phyloP scores from a whole-genome alignment of 1,284 basidiomycete species.

The Tausonia pullulans region DNA sequence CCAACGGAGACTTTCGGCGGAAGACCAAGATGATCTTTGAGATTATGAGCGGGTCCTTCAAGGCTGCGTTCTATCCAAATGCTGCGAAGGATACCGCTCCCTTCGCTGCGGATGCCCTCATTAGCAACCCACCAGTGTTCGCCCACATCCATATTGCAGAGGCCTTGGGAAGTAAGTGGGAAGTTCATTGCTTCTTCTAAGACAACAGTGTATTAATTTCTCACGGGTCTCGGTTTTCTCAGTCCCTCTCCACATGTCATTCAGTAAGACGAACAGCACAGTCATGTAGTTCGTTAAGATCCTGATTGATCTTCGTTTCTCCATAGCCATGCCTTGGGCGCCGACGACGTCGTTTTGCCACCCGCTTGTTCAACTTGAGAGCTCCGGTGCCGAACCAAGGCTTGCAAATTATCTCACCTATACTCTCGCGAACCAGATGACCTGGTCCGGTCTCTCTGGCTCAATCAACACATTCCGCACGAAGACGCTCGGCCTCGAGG shows the following conservation, averaged over 20 bases:
- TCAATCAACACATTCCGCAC: slow-evolving; percentile 51
- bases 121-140: slow-evolving; percentile 53
- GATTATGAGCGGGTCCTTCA: slow-evolving; percentile 52
- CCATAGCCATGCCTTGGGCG: slow-evolving; percentile 61
- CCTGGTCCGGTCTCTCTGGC: slow-evolving; percentile 51
- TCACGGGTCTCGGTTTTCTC: slow-evolving; percentile 26
- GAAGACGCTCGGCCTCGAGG: slow-evolving; percentile 42
- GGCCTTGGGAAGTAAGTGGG: slow-evolving; percentile 38
- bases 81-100: slow-evolving; percentile 37
- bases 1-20: slow-evolving; percentile 41
- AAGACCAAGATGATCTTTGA: slow-evolving; percentile 43
- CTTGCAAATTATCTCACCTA: slow-evolving; percentile 50
- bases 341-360: slow-evolving; percentile 53
- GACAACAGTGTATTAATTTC: too few species aligned
- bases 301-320: too few species aligned
- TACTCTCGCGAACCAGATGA: slow-evolving; percentile 45
- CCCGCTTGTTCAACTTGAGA: slow-evolving; percentile 48
- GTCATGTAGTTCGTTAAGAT: too few species aligned
- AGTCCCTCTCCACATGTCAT: slow-evolving; percentile 28
- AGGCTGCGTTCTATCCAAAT: slow-evolving; percentile 43
- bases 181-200: background rate
- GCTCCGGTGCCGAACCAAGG: slow-evolving; percentile 43
- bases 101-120: slow-evolving; percentile 53
- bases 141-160: slow-evolving; percentile 55
- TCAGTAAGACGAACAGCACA: too few species aligned